Base-by-base conservation (phyloP, 2,329 filamentous ascomycete species). In the Alternaria atra region DNA sequence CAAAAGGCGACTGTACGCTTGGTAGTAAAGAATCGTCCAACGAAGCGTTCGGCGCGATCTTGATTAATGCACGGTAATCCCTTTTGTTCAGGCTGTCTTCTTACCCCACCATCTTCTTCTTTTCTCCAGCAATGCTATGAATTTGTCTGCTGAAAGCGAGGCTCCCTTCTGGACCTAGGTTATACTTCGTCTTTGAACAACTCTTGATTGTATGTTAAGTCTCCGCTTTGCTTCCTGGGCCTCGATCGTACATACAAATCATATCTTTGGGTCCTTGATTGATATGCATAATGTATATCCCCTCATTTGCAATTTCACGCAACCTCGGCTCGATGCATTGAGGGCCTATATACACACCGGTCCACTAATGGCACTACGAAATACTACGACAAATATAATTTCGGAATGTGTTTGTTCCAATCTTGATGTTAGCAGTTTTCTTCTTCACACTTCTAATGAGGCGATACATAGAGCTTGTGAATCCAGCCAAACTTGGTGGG, bases 1-100 rank as follows among this genome's bases (percentile, higher is more conserved):
- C 52, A 55, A 2, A 55, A 43, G 8, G 25, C 44, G 5, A 12
- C 56, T 15, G 56, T 55, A 6, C 51, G 56, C 51, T 52, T 47
- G 12, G 17, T 29, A 4, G 43, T 27, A n/a, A 55, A 30, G 29
- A 59, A 35, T n/a, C 34, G 34, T 13, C n/a, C 51, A 12, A 35
- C 20, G 13, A 55, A n/a, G 23, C 42, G 56, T 29, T 35, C 51
- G 20, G 29, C 15, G 13, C 51, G 51, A 25, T 23, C 27, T 23
- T 55, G 27, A 55, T 6, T 8, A 29, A 5, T 50, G 10, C 1
- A 35, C 5, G 7, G 4, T 9, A 27, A 6, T 4, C 20, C 12
- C 20, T 13, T 3, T 7, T 25, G 5, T 4, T 25, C 39, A 9
- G 6, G 20, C 12, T 15, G 5, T 25, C 2, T 9, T 6, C 12